These are phyloP conservation scores for Otatea glauca DNA, from an alignment of 176 grass and related monocot genomes.

Conservation along the genomic window DNA sequence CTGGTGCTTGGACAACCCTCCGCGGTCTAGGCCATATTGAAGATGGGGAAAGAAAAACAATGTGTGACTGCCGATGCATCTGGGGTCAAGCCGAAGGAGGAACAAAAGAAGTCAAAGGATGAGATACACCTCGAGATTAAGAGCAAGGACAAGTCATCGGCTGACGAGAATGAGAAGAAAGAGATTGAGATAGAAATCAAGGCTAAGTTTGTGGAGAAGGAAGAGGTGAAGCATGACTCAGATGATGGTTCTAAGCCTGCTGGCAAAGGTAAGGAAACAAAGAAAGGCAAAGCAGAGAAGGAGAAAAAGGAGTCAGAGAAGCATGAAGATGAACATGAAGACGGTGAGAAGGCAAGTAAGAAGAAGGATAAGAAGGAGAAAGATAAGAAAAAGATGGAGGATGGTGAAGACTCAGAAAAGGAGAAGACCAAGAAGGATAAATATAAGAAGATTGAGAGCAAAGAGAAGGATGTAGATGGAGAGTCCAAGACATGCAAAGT, in stretches of 20 bases:
- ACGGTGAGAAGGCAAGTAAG: neutral
- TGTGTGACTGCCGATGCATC: neutral
- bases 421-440: slow-evolving; percentile 24
- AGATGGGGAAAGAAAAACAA: slow-evolving; percentile 53
- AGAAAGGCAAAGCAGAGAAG: slow-evolving; percentile 37
- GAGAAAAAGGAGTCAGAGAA: slow-evolving; percentile 36
- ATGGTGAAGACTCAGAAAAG: neutral
- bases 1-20: neutral
- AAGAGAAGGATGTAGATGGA: slow-evolving; percentile 18
- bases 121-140: slow-evolving; percentile 75
- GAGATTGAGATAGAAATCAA: slow-evolving; percentile 58
- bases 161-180: slow-evolving; percentile 50
- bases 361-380: slow-evolving; percentile 44
- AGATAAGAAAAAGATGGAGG: slow-evolving; percentile 35
- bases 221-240: slow-evolving; percentile 45
- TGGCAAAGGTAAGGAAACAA: slow-evolving; percentile 22
- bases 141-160: slow-evolving; percentile 52
- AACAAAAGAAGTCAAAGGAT: slow-evolving; percentile 51
- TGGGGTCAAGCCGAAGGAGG: slow-evolving; percentile 43
- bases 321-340: slow-evolving; percentile 5
- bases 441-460: slow-evolving; percentile 5
- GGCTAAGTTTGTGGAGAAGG: slow-evolving; percentile 57
- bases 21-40: too few species aligned
- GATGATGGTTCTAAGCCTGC: slow-evolving; percentile 16
- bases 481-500: too few species aligned